Evolutionary conservation across 2,329 filamentous ascomycete species (phyloP).

Genomic region (Stachybotrys chartarum): DNA sequence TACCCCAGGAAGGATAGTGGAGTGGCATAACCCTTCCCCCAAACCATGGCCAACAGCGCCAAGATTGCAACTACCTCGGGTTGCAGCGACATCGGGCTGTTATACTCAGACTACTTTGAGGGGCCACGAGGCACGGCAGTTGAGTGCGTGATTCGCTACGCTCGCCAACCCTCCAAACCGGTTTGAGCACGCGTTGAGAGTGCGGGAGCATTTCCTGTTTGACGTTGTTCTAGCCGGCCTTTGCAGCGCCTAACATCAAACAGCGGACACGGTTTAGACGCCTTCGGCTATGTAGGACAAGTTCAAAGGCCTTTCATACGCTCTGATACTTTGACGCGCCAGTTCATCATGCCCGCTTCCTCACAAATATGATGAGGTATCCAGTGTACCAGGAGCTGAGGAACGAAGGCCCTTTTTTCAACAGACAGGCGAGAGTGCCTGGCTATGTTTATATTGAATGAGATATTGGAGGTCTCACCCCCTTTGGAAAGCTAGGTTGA

Average conservation of each 20-base stretch:
- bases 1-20: no score
- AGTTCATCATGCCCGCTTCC: slow-evolving; percentile 35
- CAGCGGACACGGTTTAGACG: slow-evolving; percentile 30
- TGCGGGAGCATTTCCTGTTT: no score
- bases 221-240: no score
- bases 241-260: slow-evolving; percentile 21
- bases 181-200: no score
- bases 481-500: slow-evolving; percentile 23
- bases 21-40: no score
- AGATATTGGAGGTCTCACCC: slow-evolving; percentile 28
- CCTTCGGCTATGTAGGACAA: slow-evolving; percentile 29
- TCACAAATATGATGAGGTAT: slow-evolving; percentile 42
- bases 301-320: slow-evolving; percentile 29
- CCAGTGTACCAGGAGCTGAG: slow-evolving; percentile 41
- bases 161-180: no score
- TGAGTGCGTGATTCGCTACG: no score
- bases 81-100: no score
- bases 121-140: no score
- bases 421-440: slow-evolving; percentile 34
- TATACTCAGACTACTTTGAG: no score
- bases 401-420: slow-evolving; percentile 37
- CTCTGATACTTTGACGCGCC: slow-evolving; percentile 35
- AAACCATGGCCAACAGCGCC: no score
- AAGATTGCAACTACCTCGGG: no score
- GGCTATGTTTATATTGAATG: slow-evolving; percentile 23